Conservation (phyloP, 129 eudicot genomes). For the Tagetes erecta region DNA sequence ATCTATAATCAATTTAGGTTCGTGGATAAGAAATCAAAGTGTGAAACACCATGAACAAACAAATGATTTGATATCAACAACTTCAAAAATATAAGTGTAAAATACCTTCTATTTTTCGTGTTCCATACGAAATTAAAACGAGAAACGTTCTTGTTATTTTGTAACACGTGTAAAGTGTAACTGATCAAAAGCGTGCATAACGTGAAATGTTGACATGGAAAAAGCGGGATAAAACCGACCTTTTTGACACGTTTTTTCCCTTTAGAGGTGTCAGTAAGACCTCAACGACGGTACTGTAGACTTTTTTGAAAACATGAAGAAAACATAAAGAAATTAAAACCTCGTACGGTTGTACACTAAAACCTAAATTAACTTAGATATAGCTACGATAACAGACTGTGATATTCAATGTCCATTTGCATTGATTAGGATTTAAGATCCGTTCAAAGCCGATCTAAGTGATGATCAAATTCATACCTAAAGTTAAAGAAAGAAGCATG, state of each 20-base stretch:
- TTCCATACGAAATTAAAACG: neutral
- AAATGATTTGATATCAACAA: neutral
- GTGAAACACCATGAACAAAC: neutral
- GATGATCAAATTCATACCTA: neutral
- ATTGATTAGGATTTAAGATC: neutral
- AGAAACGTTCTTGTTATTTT: neutral
- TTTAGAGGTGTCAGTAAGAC: neutral
- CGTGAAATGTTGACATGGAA: neutral
- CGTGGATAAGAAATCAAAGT: conserved; percentile 8
- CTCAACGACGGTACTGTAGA: neutral
- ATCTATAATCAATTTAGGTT: conserved; percentile 6
- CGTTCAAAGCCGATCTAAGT: neutral
- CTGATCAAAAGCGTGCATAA: neutral
- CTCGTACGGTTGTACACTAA: too few relatives aligned
- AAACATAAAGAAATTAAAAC: too few relatives aligned
- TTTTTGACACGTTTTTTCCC: neutral
- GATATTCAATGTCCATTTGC: neutral
- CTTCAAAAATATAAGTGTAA: neutral
- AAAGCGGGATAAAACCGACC: neutral
- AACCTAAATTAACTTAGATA: too few relatives aligned
- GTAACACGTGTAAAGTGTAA: conserved; percentile 2
- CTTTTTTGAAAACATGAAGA: neutral
- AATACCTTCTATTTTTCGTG: neutral
- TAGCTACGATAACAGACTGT: too few relatives aligned
- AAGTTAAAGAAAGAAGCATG: neutral